Conservation (phyloP, 202 grass and related monocot genomes). For the Schoenoplectus tabernaemontani region DNA sequence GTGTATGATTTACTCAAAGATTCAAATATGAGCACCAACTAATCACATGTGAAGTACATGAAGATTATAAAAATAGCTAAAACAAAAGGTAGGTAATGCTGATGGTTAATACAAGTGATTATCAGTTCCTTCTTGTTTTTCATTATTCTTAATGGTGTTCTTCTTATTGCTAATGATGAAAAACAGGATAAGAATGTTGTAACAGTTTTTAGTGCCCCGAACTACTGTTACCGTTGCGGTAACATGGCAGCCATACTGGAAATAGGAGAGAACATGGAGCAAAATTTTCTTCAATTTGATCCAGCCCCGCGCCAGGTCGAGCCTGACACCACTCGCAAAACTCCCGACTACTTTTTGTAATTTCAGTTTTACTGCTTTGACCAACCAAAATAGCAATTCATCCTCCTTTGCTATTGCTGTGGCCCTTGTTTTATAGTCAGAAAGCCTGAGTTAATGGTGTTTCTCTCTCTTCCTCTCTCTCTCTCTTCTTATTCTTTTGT, state of each 20-base stretch:
- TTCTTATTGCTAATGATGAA: not conserved
- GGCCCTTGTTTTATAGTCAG: conserved; percentile 27
- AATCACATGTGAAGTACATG: not conserved
- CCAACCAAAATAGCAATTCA: conserved; percentile 21
- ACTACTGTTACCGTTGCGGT: conserved; percentile 93
- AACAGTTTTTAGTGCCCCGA: conserved; percentile 89
- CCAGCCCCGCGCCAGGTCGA: conserved; percentile 85
- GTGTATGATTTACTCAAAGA: not conserved
- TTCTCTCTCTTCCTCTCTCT: conserved; percentile 18
- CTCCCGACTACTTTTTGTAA: conserved; percentile 97
- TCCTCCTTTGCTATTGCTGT: conserved; percentile 22
- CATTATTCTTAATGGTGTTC: not conserved
- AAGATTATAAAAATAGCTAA: not conserved
- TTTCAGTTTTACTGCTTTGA: conserved; percentile 43
- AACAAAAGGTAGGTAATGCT: not conserved
- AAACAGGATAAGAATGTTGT: conserved; percentile 92
- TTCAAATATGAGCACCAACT: not conserved
- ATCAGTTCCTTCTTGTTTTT: not conserved
- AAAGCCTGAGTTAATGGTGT: conserved; percentile 27
- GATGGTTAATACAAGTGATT: not conserved
- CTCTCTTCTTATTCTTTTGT: conserved; percentile 33
- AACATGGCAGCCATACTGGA: conserved; percentile 97
- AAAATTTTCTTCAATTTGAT: conserved; percentile 94
- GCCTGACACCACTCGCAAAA: conserved; percentile 82
- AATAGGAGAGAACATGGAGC: conserved; percentile 90